A percentile compares a stretch with the other conserved stretches of the same genome.
Conservation (phyloP, 139 green algal species). For the Chlamydomonas incerta region DNA sequence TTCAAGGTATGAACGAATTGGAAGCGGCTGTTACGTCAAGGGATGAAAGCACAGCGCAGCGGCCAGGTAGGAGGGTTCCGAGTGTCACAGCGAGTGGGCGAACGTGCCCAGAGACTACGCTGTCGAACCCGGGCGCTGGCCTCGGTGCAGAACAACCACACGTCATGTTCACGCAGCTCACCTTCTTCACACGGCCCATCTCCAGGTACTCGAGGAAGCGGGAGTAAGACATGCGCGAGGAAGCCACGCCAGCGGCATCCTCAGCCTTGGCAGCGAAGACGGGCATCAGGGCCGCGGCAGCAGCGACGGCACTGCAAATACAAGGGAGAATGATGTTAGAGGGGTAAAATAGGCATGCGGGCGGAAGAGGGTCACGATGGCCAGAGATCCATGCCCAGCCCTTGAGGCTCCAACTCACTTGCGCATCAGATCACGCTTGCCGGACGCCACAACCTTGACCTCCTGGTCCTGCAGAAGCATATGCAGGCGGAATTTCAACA, state of each 20-base stretch:
- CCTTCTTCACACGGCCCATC: conserved; percentile 99
- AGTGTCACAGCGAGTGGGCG: too few species aligned
- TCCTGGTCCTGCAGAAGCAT: neutral
- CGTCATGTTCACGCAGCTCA: conserved; percentile 54
- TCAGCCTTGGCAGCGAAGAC: conserved; percentile 43
- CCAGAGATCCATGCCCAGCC: neutral
- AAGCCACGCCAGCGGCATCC: conserved; percentile 83
- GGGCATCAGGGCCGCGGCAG: neutral
- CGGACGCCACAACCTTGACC: neutral
- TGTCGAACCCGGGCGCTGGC: too few species aligned
- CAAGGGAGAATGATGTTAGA: neutral
- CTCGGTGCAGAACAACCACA: too few species aligned
- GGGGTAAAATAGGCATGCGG: too few species aligned
- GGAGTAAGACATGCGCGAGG: conserved; percentile 99
- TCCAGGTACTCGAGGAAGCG: conserved; percentile 99
- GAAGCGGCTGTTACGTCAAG: too few species aligned
- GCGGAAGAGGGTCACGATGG: neutral
- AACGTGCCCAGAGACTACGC: too few species aligned
- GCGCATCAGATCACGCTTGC: conserved; percentile 50
- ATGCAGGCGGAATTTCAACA: neutral
- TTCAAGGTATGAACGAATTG: too few species aligned
- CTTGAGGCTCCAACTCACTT: neutral
- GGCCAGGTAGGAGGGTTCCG: too few species aligned
- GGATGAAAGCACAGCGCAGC: too few species aligned
- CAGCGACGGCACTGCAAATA: conserved; percentile 43